phyloP scores from a whole-genome alignment of 1,284 basidiomycete genomes.

The Hemileia vastatrix region DNA sequence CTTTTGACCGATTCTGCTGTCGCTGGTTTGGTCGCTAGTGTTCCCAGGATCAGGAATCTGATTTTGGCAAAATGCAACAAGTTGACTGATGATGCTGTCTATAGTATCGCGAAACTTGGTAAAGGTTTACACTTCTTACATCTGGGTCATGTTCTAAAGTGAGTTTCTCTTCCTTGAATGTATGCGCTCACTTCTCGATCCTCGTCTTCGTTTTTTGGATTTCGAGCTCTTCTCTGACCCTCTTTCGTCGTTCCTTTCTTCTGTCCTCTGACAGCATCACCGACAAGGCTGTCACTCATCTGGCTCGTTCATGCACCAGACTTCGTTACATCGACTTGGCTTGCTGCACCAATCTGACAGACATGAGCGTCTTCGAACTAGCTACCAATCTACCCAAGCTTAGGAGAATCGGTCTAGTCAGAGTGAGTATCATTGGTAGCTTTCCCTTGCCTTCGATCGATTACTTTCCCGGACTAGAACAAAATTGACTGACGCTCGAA shows the following conservation, averaged over 20 bases:
- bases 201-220: too few species aligned
- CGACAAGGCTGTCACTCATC: conserved; percentile 69
- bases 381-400: conserved; percentile 75
- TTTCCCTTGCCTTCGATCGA: too few species aligned
- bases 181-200: not conserved
- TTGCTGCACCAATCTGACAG: conserved; percentile 82
- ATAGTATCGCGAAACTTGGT: conserved; percentile 74
- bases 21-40: conserved; percentile 75
- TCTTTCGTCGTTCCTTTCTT: not conserved
- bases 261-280: conserved; percentile 57
- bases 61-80: conserved; percentile 80
- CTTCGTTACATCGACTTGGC: conserved; percentile 92
- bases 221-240: not conserved
- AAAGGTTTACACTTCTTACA: conserved; percentile 90
- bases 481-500: not conserved
- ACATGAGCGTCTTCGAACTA: conserved; percentile 84
- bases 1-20: conserved; percentile 76
- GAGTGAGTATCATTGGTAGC: conserved; percentile 51
- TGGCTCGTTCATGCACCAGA: conserved; percentile 80
- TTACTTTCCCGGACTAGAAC: not conserved
- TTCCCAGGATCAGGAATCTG: conserved; percentile 83
- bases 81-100: conserved; percentile 74
- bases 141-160: conserved; percentile 71
- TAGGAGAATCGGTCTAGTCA: conserved; percentile 88
- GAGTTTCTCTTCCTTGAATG: conserved; percentile 28